These are phyloP conservation scores for Acanthamoeba triangularis DNA, from an alignment of 208 protist species.

Conservation along the genomic window DNA sequence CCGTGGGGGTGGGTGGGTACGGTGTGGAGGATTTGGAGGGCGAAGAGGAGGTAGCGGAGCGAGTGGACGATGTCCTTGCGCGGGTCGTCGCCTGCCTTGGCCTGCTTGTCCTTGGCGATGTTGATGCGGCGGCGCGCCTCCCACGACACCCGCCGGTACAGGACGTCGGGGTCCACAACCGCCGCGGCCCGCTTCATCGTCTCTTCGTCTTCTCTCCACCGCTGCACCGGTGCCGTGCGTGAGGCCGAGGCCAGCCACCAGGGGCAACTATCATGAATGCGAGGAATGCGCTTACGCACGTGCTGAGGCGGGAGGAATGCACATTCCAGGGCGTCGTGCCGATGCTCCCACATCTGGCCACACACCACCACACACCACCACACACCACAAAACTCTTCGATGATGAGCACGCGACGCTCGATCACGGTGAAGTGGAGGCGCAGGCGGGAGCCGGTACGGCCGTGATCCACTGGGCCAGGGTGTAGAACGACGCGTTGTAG, in stretches of 20 bases:
- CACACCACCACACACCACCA: no score
- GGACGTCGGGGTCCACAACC: not conserved
- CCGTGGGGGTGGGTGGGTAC: not conserved
- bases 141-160: not conserved
- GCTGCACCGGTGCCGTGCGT: not conserved
- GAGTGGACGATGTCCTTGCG: not conserved
- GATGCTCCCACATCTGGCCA: not conserved
- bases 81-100: not conserved
- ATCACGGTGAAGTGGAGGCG: no score
- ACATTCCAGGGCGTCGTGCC: not conserved
- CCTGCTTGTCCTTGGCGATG: not conserved
- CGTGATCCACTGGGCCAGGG: not conserved
- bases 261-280: not conserved
- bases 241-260: not conserved
- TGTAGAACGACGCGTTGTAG: not conserved
- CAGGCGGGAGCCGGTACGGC: not conserved
- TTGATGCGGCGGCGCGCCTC: slow-evolving; percentile 1
- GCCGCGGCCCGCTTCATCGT: not conserved
- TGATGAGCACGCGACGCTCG: not conserved
- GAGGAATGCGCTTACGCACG: not conserved
- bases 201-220: not conserved
- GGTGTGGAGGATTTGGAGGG: not conserved
- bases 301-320: not conserved
- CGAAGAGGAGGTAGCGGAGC: not conserved
- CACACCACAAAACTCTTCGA: not conserved